Base-by-base conservation (phyloP, 352 stramenopile species). In the Pythium monospermum region DNA sequence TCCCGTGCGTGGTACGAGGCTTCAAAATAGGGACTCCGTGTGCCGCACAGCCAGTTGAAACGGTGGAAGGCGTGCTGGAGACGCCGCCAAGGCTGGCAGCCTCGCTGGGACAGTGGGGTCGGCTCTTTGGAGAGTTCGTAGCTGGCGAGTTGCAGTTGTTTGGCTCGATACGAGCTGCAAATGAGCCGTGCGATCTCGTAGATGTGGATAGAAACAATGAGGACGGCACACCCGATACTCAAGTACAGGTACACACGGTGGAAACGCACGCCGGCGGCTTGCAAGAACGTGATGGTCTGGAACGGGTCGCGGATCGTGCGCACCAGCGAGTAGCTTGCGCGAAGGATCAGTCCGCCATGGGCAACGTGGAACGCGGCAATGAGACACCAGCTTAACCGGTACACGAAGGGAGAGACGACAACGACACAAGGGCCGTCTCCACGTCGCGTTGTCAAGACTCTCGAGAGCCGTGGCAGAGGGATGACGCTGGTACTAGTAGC, bases 11-110 rank as follows among this genome's bases (percentile, higher is more conserved):
- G 49, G 38, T 44, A 56, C 19, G 31, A 12, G 10, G 1, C 2
- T 27, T 56, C 26, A 13, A 56, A 56, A 19, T 46, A 48, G 26
- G 37, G 49, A 11, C 49, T 31, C 11, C 49, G 38, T 6, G 33
- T 56, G 26, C 26, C 32, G 11, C 13, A 22, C 2, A 45, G 16
- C 37, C 49, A 48, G 1, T 36, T 22, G 8, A 49, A 19, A n/a
- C n/a, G n/a, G n/a, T n/a, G n/a, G n/a, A 30, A 46, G 12, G 6
- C 7, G 7, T 7, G 25, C 18, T 4, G 28, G 18, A 21, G 8
- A 8, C 18, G 18, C 5, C 21, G 18, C n/a, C 10, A 46, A n/a
- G n/a, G n/a, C n/a, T n/a, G n/a, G n/a, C n/a, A n/a, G n/a, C n/a
- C n/a, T n/a, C n/a, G n/a, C n/a, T n/a, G n/a, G n/a, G n/a, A n/a